Evolutionary conservation across 2,329 filamentous ascomycete genomes (phyloP).

Genomic region (Talaromyces sp.): DNA sequence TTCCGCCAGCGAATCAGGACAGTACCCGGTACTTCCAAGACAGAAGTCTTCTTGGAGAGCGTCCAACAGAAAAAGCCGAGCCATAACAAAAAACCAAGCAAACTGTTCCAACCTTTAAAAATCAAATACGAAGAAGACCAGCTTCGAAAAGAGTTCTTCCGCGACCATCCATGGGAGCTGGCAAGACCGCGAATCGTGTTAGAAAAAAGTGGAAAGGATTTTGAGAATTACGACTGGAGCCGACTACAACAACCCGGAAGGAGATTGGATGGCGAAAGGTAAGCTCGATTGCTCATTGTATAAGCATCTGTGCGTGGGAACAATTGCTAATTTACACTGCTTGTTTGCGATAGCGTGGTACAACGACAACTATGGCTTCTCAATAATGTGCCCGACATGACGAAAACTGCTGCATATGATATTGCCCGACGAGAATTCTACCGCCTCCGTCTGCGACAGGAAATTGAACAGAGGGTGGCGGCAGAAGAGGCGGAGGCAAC

Average conservation of each 20-base stretch:
- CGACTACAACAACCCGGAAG: slow-evolving; percentile 70
- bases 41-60: slow-evolving; percentile 36
- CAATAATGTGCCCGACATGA: slow-evolving; percentile 57
- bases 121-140: slow-evolving; percentile 80
- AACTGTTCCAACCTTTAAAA: slow-evolving; percentile 73
- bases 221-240: slow-evolving; percentile 74
- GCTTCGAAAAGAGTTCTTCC: slow-evolving; percentile 78
- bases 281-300: slow-evolving; percentile 24
- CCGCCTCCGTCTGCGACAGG: slow-evolving; percentile 71
- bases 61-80: slow-evolving; percentile 37
- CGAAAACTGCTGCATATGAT: slow-evolving; percentile 74
- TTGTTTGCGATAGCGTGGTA: slow-evolving; percentile 66
- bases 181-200: slow-evolving; percentile 81
- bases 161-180: slow-evolving; percentile 95
- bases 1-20: slow-evolving; percentile 39
- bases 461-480: slow-evolving; percentile 77
- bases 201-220: slow-evolving; percentile 81
- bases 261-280: slow-evolving; percentile 81
- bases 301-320: not conserved
- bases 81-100: slow-evolving; percentile 62
- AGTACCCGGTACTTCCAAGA: slow-evolving; percentile 26
- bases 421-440: slow-evolving; percentile 87
- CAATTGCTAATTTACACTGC: not conserved
- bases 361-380: slow-evolving; percentile 89
- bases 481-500: slow-evolving; percentile 81